Conservation (phyloP, 208 protist species). For the Acanthamoeba castellanii region DNA sequence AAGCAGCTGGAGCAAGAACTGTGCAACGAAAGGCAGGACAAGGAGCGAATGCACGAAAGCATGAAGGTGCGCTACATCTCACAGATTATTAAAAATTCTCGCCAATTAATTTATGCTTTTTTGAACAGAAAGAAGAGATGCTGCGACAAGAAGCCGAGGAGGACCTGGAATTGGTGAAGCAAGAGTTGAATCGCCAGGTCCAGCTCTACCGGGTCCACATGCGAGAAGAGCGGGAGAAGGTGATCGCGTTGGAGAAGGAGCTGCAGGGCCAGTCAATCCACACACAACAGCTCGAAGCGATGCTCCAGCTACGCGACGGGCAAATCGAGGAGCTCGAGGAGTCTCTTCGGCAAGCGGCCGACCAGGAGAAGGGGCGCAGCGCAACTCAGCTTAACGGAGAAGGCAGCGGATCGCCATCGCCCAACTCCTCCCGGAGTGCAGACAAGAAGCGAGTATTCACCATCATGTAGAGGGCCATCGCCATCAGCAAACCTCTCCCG, state of each 20-base stretch:
- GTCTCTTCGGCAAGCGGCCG: not conserved
- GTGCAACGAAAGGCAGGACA: constrained; percentile 31
- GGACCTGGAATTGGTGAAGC: constrained; percentile 67
- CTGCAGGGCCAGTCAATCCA: constrained; percentile 27
- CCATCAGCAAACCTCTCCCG: no score
- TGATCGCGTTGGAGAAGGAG: constrained; percentile 46
- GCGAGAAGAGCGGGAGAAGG: constrained; percentile 51
- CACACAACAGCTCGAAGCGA: constrained; percentile 36
- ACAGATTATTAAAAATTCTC: not conserved
- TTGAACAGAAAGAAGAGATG: constrained; percentile 42
- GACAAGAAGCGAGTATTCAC: constrained; percentile 41
- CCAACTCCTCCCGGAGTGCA: not conserved
- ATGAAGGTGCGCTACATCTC: constrained; percentile 18
- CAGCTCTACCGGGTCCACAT: constrained; percentile 42
- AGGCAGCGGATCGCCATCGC: not conserved
- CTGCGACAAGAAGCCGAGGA: constrained; percentile 52
- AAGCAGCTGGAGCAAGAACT: constrained; percentile 38
- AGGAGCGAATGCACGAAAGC: constrained; percentile 57
- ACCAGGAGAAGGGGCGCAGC: not conserved
- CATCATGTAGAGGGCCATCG: not conserved
- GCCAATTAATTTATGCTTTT: not conserved
- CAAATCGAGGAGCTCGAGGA: constrained; percentile 15
- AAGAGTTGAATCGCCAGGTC: constrained; percentile 68
- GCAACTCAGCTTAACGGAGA: not conserved
- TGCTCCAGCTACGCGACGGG: not conserved